Evolutionary conservation across 2,329 filamentous ascomycete genomes (phyloP).

Genomic region (Ophiocordyceps camponoti-floridani): DNA sequence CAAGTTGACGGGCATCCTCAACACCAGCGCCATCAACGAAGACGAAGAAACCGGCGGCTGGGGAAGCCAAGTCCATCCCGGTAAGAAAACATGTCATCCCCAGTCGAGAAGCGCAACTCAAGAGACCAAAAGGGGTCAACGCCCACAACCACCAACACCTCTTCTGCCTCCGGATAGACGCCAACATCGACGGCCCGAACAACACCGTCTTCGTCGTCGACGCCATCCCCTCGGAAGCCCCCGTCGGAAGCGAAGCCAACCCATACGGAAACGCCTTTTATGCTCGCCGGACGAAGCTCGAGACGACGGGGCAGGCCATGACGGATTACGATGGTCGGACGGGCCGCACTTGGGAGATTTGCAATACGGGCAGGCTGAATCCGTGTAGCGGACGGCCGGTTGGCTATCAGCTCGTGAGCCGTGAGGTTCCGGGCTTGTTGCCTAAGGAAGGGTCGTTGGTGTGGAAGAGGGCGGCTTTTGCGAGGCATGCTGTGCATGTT

Average conservation of each 20-base stretch:
- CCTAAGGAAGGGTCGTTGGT: constrained; percentile 21
- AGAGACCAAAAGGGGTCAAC: constrained; percentile 40
- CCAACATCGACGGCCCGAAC: constrained; percentile 40
- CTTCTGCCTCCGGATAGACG: constrained; percentile 48
- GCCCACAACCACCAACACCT: constrained; percentile 57
- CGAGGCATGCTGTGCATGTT: constrained; percentile 8
- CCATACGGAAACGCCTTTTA: constrained; percentile 60
- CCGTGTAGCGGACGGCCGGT: constrained; percentile 21
- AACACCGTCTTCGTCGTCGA: constrained; percentile 57
- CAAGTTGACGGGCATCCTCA: constrained; percentile 32
- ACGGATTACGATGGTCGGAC: constrained; percentile 11
- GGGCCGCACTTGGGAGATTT: constrained; percentile 13
- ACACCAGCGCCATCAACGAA: constrained; percentile 22
- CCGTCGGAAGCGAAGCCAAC: constrained; percentile 50
- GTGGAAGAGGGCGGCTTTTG: constrained; percentile 20
- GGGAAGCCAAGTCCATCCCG: constrained; percentile 37
- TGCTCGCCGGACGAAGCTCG: constrained; percentile 10
- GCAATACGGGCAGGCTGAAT: constrained; percentile 23
- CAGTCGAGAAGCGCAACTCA: too few relatives aligned
- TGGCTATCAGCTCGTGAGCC: constrained; percentile 26
- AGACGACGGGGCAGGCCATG: constrained; percentile 7
- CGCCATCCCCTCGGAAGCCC: constrained; percentile 39
- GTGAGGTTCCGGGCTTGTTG: constrained; percentile 27
- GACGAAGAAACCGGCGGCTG: constrained; percentile 19
- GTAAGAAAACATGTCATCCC: neutral